Percentiles rank a stretch among this genome's conserved stretches.
Evolutionary conservation across 768 basidiomycete genomes (phyloP).

Genomic region (Boletus sp.): DNA sequence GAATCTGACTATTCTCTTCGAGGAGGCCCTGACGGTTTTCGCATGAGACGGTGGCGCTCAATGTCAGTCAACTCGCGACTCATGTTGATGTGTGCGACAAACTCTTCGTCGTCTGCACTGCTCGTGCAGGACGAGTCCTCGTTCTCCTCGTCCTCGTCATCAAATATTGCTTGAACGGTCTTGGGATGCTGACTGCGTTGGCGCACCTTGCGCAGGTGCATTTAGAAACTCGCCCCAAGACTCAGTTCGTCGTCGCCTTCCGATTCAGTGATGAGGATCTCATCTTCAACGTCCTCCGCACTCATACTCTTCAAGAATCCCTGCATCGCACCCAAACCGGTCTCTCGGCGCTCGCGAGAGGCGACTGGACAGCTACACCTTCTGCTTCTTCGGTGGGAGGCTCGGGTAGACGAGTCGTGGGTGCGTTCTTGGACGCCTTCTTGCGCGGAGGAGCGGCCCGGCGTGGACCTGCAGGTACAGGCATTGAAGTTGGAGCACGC

Average conservation of each 20-base stretch:
- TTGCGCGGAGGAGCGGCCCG: conserved; percentile 74
- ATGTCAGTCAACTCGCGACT: conserved; percentile 21
- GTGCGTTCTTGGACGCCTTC: conserved; percentile 55
- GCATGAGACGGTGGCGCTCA: neutral
- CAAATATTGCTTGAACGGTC: conserved; percentile 10
- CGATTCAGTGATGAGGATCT: conserved; percentile 39
- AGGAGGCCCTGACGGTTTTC: conserved; percentile 60
- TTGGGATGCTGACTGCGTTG: conserved; percentile 15
- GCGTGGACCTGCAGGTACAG: conserved; percentile 69
- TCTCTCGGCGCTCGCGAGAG: no score
- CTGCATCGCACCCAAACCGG: conserved; percentile 49
- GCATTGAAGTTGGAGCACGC: conserved; percentile 58
- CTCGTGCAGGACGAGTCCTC: conserved; percentile 32
- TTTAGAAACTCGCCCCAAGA: conserved; percentile 36
- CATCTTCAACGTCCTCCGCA: conserved; percentile 48
- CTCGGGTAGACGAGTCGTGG: conserved; percentile 31
- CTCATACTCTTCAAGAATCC: conserved; percentile 53
- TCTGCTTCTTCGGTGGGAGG: conserved; percentile 23
- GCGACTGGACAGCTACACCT: neutral
- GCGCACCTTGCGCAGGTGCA: conserved; percentile 35
- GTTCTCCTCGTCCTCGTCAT: conserved; percentile 33
- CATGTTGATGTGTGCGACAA: conserved; percentile 55
- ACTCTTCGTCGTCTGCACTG: conserved; percentile 59
- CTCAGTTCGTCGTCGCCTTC: conserved; percentile 28
- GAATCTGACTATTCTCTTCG: conserved; percentile 55